These are phyloP conservation scores for Rhizophagus sp. DNA, from an alignment of 192 early-diverging fungal genomes.

Conservation along the genomic window DNA sequence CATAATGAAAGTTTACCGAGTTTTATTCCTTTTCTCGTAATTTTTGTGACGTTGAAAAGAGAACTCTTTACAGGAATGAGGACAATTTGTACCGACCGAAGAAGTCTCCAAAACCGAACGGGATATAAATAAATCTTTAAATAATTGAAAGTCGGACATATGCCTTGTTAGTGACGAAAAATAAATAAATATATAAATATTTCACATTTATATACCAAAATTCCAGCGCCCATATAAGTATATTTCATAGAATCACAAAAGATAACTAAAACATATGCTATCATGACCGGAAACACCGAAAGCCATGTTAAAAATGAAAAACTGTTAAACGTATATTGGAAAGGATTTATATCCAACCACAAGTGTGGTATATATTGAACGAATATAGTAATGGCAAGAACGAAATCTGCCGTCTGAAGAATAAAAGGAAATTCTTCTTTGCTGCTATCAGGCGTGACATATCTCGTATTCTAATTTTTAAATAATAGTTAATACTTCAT, in stretches of 20 bases:
- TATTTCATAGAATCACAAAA: slow-evolving; percentile 39
- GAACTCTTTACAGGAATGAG: slow-evolving; percentile 67
- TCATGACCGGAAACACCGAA: slow-evolving; percentile 55
- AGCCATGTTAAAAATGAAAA: slow-evolving; percentile 60
- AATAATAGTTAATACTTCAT: not conserved
- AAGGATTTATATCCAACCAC: slow-evolving; percentile 57
- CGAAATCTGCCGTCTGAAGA: slow-evolving; percentile 44
- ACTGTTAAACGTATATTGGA: slow-evolving; percentile 44
- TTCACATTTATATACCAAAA: slow-evolving; percentile 6
- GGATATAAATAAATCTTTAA: slow-evolving; percentile 56
- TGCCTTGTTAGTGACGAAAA: slow-evolving; percentile 28
- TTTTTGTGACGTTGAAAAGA: slow-evolving; percentile 51
- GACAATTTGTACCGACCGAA: slow-evolving; percentile 55
- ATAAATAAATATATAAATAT: not conserved
- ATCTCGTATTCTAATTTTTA: slow-evolving; percentile 47
- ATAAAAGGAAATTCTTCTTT: slow-evolving; percentile 46
- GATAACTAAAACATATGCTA: slow-evolving; percentile 40
- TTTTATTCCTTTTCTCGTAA: slow-evolving; percentile 63
- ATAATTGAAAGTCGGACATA: not conserved
- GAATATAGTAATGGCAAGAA: slow-evolving; percentile 49
- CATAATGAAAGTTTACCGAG: slow-evolving; percentile 37
- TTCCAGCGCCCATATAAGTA: slow-evolving; percentile 64
- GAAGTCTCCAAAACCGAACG: slow-evolving; percentile 66
- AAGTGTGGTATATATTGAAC: slow-evolving; percentile 63
- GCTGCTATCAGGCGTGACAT: slow-evolving; percentile 37